These are phyloP conservation scores for Psilocybe sp. DNA, from an alignment of 768 basidiomycete genomes.

Conservation along the genomic window DNA sequence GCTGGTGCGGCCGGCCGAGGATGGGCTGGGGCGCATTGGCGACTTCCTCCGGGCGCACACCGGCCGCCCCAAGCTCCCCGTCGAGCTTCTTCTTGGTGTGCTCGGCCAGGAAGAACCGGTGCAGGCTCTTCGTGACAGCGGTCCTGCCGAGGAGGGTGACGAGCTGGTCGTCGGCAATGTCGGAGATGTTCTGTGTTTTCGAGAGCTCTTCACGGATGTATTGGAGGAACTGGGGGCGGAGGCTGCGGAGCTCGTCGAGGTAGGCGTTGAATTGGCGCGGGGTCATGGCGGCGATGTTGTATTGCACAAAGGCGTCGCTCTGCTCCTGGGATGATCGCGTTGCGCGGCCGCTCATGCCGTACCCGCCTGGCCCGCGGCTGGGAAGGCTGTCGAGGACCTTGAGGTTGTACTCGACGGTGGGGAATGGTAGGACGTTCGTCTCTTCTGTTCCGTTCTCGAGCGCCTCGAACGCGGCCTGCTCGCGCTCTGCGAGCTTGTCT, in stretches of 20 bases:
- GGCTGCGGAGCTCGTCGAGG: slow-evolving; percentile 51
- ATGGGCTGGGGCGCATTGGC: slow-evolving; percentile 33
- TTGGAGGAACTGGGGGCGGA: slow-evolving; percentile 54
- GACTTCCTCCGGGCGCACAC: slow-evolving; percentile 1
- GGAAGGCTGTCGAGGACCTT: not conserved
- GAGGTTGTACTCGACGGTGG: not conserved
- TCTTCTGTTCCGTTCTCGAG: no score
- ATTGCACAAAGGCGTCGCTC: slow-evolving; percentile 19
- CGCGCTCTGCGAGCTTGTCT: no score
- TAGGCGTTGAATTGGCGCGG: slow-evolving; percentile 56
- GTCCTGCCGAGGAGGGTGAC: slow-evolving; percentile 9
- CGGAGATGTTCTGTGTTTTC: slow-evolving; percentile 1
- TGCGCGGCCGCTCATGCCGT: slow-evolving; percentile 13
- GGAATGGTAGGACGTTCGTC: not conserved
- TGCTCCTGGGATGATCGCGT: not conserved
- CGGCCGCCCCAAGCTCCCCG: slow-evolving; percentile 3
- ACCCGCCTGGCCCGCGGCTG: slow-evolving; percentile 18
- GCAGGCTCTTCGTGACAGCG: slow-evolving; percentile 11
- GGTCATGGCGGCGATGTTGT: slow-evolving; percentile 62
- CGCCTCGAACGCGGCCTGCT: no score
- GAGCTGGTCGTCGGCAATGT: slow-evolving; percentile 12
- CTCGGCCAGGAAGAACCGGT: slow-evolving; percentile 20
- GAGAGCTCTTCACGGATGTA: slow-evolving; percentile 31
- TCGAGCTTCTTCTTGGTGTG: slow-evolving; percentile 16
- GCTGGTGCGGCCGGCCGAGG: slow-evolving; percentile 62